Base-by-base conservation (phyloP, 768 basidiomycete species). In the Thelephora ganbajun region DNA sequence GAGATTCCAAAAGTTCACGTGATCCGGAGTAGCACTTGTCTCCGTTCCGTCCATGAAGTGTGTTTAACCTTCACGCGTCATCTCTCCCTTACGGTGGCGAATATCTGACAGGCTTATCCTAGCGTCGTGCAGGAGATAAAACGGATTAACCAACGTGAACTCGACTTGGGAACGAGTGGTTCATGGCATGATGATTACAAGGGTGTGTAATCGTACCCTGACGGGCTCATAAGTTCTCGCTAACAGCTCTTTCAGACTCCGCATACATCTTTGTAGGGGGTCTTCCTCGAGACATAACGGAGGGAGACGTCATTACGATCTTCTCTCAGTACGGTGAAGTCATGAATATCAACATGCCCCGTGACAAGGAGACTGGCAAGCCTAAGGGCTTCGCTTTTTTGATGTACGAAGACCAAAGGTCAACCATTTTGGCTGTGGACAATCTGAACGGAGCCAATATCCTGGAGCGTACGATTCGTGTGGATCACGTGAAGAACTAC, bases 241-340 rank as follows among this genome's bases (percentile, higher is more conserved):
- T 54, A 14, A 3, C 54, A 11, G 7, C 23, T n/a, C 39, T 7
- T 26, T 14, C 51, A 82, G 93, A 97, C 63, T 96, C 92, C 42
- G 96, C 96, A 13, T 96, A 98, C 64, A 71, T 99, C 55, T 96
- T 91, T 61, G 70, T 89, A 48, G 93, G 96, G 37, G 93, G 94
- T 16, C 73, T 99, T 26, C 73, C 83, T 52, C 77, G 72, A 56
- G 91, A 92, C 54, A 69, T 98, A 43, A 96, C 96, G 2, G 96
- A 99, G 66, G 96, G 96, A 48, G 96, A 99, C 60, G 89, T 99
- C 14, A 85, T 98, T 54, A 80, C 91, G 13, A 91, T 98, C 50
- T 94, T 97, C 66, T 98, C 94, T 14, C 96, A 99, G 92, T 97
- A 87, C 66, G 94, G 94, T n/a, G 94, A 98, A 59, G 75, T 97